Evolutionary conservation across 768 basidiomycete genomes (phyloP), one percentile per base, ranked within the genome.

Genomic region (Nidularia pulvinata): DNA sequence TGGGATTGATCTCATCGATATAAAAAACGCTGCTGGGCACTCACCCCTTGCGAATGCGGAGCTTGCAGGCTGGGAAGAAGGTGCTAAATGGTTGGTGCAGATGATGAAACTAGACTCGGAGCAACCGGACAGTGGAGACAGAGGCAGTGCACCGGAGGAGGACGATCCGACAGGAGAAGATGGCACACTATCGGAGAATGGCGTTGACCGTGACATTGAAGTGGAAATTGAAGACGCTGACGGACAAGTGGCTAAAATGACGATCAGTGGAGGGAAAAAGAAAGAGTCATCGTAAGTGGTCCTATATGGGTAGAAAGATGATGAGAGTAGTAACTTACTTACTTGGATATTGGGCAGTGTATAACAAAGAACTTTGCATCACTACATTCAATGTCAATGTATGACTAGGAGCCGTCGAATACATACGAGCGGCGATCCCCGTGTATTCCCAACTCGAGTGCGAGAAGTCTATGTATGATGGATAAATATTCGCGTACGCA

Each of bases 1-100:
- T 1, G 85, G 93, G 1, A 66, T 79, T 30, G 78, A 79, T 62
- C 69, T 88, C 57, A 93, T 93, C 61, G 93, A 89, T 65, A 79
- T 85, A 55, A 90, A 85, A 71, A 95, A 92, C 59, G 59, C 65
- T 1, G 85, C 84, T 3, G 91, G 91, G 2, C 79, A 80, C 49
- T 86, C 91, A 32, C 84, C 92, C n/a, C 77, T 95, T 0, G 88
- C 80, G 13, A 91, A 92, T 67, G 93, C 90, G 0, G 92, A 93
- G 67, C 75, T 83, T 44, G 84, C 80, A 2, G 88, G 82, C 1
- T 91, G 89, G 86, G 85, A 92, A 14, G 93, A 94, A 57, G 92
- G 91, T 22, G 88, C 92, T 13, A 81, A 79, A 61, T 93, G 88
- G 86, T 76, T 93, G 45, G 91, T 91, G 0, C 80, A 85, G 63